Percentiles rank a stretch among this genome's conserved stretches.
Evolutionary conservation across 345 rosid species (phyloP).

Genomic region (Melaleuca alternifolia): DNA sequence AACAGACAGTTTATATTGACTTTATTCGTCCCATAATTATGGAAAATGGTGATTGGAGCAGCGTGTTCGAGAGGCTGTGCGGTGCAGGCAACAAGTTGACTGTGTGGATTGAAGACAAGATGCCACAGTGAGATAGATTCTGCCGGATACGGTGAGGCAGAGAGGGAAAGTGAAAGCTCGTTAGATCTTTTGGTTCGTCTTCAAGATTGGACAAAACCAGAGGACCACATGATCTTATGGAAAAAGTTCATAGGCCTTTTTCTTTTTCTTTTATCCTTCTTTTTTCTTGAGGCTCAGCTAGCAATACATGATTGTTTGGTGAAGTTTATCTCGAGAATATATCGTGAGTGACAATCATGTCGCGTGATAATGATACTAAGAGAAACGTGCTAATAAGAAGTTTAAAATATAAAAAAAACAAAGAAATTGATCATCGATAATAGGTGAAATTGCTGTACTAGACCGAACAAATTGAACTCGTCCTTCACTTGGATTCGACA

Average conservation of each 20-base stretch:
- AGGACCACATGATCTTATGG: neutral
- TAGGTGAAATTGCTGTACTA: neutral
- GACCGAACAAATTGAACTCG: no score
- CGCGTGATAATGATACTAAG: neutral
- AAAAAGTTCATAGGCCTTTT: neutral
- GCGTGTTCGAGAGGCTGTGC: neutral
- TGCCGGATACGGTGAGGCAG: neutral
- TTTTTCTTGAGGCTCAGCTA: neutral
- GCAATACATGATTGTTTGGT: neutral
- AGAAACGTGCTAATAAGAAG: neutral
- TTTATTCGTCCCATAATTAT: neutral
- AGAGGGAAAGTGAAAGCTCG: conserved; percentile 11
- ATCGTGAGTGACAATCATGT: neutral
- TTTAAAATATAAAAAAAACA: neutral
- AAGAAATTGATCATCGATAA: fast-evolving
- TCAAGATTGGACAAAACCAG: neutral
- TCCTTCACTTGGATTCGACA: no score
- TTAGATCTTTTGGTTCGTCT: neutral
- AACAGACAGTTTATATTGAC: neutral
- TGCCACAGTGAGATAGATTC: neutral
- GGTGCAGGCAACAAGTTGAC: neutral
- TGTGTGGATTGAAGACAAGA: neutral
- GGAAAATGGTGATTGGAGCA: neutral
- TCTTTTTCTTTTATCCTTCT: no score
- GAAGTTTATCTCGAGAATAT: neutral